Evolutionary conservation across 2,329 filamentous ascomycete species (phyloP).

Genomic region (Fusarium caatingaense): DNA sequence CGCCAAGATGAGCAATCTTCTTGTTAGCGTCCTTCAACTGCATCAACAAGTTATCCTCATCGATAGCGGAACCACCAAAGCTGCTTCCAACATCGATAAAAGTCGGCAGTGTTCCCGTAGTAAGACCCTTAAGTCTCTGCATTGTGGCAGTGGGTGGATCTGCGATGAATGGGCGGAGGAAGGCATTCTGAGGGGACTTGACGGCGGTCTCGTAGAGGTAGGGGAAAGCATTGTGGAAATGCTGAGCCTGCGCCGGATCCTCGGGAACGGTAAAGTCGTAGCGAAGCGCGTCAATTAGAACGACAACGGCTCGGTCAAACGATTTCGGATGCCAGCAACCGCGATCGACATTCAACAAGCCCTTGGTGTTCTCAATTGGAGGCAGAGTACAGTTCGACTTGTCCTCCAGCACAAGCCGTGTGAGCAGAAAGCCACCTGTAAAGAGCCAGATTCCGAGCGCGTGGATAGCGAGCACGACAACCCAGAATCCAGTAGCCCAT

Average conservation of each 20-base stretch:
- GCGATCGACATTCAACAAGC: constrained; percentile 60
- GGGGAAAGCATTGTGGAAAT: constrained; percentile 88
- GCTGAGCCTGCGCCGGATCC: constrained; percentile 54
- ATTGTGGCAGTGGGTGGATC: constrained; percentile 95
- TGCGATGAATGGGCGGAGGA: constrained; percentile 94
- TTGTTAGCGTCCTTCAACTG: constrained; percentile 73
- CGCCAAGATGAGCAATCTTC: constrained; percentile 92
- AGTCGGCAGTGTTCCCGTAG: constrained; percentile 92
- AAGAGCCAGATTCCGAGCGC: constrained; percentile 88
- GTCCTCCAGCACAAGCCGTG: constrained; percentile 81
- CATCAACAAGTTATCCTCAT: constrained; percentile 85
- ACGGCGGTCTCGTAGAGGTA: constrained; percentile 86
- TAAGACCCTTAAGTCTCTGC: constrained; percentile 91
- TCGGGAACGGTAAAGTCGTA: constrained; percentile 95
- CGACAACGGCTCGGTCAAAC: constrained; percentile 90
- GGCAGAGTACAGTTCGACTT: constrained; percentile 76
- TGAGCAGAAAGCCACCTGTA: constrained; percentile 93
- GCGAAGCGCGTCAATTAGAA: constrained; percentile 91
- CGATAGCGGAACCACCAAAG: constrained; percentile 94
- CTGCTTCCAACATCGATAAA: constrained; percentile 95
- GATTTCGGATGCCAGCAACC: constrained; percentile 98
- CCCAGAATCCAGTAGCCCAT: constrained; percentile 75
- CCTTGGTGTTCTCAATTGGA: constrained; percentile 67
- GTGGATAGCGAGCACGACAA: constrained; percentile 79
- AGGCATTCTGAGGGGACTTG: constrained; percentile 80